phyloP scores from a whole-genome alignment of 108 stramenopile genomes.

The Pseudonitzschia multiseries region DNA sequence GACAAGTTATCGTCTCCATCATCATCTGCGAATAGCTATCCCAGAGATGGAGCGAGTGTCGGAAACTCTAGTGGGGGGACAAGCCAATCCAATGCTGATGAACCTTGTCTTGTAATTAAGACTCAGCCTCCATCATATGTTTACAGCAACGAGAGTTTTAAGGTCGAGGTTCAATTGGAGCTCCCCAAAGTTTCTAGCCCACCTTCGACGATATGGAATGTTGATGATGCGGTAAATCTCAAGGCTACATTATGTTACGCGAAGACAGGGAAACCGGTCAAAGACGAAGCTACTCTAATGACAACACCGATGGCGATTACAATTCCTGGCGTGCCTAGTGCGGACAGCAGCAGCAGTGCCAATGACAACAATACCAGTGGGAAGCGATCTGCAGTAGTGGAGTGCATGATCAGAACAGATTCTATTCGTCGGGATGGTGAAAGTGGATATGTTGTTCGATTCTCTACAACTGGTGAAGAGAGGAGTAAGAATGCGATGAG shows the following conservation, averaged over 20 bases:
- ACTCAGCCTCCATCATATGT: conserved; percentile 50
- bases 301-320: conserved; percentile 25
- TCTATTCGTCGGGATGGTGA: conserved; percentile 27
- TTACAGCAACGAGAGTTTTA: conserved; percentile 51
- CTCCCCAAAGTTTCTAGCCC: conserved; percentile 18
- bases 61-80: conserved; percentile 19
- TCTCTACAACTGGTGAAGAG: conserved; percentile 12
- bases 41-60: neutral
- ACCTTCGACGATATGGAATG: conserved; percentile 10
- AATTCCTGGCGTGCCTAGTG: conserved; percentile 12
- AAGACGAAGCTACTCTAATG: conserved; percentile 25
- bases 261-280: conserved; percentile 17
- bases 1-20: conserved; percentile 39
- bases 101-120: conserved; percentile 27
- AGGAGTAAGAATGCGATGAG: neutral
- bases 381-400: conserved; percentile 6
- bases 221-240: conserved; percentile 17
- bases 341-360: neutral
- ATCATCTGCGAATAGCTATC: neutral
- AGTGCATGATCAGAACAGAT: conserved; percentile 42
- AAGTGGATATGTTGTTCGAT: conserved; percentile 24
- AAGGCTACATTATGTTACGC: conserved; percentile 25
- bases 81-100: conserved; percentile 10
- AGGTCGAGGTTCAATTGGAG: conserved; percentile 45
- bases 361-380: neutral